Percentiles rank a stretch among this genome's conserved stretches.
Conservation (phyloP, 228 moss, liverwort and hornwort genomes). For the Sphagnum magellanicum region DNA sequence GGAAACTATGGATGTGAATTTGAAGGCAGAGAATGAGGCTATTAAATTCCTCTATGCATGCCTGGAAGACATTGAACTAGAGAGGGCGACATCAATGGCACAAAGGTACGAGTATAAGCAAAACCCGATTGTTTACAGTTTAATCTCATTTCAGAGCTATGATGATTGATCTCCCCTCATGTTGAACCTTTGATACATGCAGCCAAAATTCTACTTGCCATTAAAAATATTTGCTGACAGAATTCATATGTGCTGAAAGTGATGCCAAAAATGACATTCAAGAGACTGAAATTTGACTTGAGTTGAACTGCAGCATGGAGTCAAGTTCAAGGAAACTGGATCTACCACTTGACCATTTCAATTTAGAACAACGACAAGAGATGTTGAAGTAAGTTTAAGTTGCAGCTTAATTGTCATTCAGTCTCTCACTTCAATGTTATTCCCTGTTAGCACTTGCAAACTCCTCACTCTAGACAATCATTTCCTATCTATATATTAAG, state of each 20-base stretch:
- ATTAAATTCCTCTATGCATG: slow-evolving; percentile 42
- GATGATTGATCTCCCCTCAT: too few species aligned
- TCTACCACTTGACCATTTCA: slow-evolving; percentile 38
- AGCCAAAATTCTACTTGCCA: too few species aligned
- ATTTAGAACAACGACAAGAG: slow-evolving; percentile 26
- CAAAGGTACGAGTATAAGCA: slow-evolving; percentile 2
- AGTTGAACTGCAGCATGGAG: slow-evolving; percentile 1
- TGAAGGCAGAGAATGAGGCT: slow-evolving; percentile 21
- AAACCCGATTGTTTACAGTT: not conserved
- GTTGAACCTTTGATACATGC: too few species aligned
- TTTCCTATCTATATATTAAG: not conserved
- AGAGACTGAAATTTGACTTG: not conserved
- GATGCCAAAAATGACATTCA: not conserved
- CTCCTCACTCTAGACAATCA: not conserved
- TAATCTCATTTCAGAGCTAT: too few species aligned
- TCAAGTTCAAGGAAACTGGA: slow-evolving; percentile 13
- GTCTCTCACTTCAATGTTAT: not conserved
- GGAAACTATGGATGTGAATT: not conserved
- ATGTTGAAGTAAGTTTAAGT: slow-evolving; percentile 24
- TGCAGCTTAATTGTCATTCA: not conserved
- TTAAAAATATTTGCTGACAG: too few species aligned
- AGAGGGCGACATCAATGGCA: slow-evolving; percentile 9
- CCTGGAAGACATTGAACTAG: slow-evolving; percentile 52
- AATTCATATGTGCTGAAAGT: too few species aligned
- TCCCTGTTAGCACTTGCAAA: not conserved